Evolutionary conservation across 129 eudicot species (phyloP).

Genomic region (Tagetes erecta): DNA sequence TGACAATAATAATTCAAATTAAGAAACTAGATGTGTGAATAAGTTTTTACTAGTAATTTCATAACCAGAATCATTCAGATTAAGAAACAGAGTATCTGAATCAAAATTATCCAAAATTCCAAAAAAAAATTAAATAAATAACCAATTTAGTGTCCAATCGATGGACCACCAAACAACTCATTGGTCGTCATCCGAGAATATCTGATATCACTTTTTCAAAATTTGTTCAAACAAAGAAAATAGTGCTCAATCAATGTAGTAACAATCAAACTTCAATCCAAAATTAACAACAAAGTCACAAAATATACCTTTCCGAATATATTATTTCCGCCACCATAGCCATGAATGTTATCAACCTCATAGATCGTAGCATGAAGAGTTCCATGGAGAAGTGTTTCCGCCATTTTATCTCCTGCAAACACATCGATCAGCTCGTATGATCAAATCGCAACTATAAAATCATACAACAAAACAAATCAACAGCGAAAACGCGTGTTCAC

Average conservation of each 20-base stretch:
- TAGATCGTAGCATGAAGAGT: slow-evolving; percentile 72
- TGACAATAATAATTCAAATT: slow-evolving; percentile 6
- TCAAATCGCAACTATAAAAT: slow-evolving; percentile 19
- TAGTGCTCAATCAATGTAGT: not conserved
- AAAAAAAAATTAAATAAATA: not conserved
- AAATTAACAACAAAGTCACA: not conserved
- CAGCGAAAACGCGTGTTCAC: not conserved
- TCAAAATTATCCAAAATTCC: not conserved
- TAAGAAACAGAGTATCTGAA: slow-evolving; percentile 7
- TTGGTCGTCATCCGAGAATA: not conserved
- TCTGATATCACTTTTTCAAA: not conserved
- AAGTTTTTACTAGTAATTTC: not conserved
- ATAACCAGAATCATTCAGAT: slow-evolving; percentile 16
- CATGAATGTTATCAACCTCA: slow-evolving; percentile 58
- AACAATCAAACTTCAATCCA: not conserved
- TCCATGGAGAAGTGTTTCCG: slow-evolving; percentile 61
- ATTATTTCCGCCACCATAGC: slow-evolving; percentile 36
- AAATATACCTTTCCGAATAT: slow-evolving; percentile 49
- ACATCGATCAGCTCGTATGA: slow-evolving; percentile 10
- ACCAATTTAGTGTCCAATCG: not conserved
- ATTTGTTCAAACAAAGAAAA: not conserved
- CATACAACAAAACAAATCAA: not conserved
- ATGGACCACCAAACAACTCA: slow-evolving; percentile 10
- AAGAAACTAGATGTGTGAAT: not conserved
- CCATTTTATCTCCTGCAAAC: slow-evolving; percentile 43